These are phyloP conservation scores for Podochytrium sp. DNA, from an alignment of 192 early-diverging fungal genomes.

Conservation along the genomic window DNA sequence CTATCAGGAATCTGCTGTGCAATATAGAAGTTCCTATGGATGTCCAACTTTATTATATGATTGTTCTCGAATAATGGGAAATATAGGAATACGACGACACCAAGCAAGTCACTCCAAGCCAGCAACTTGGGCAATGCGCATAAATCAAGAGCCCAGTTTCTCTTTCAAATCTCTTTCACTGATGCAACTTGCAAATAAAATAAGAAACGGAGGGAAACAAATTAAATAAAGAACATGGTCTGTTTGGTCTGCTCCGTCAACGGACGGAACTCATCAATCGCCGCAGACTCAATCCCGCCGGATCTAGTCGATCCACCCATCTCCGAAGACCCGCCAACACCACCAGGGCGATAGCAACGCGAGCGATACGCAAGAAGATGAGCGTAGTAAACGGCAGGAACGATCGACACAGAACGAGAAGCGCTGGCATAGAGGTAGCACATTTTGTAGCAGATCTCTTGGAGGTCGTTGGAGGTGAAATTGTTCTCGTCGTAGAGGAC, in stretches of 20 bases:
- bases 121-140: too few relatives aligned
- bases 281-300: constrained; percentile 19
- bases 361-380: constrained; percentile 78
- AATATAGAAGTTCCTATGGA: too few relatives aligned
- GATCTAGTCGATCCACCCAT: not conserved
- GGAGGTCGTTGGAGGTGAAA: constrained; percentile 75
- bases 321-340: constrained; percentile 16
- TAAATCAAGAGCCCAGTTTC: too few relatives aligned
- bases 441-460: constrained; percentile 83
- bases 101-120: too few relatives aligned
- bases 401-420: constrained; percentile 82
- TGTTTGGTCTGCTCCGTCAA: constrained; percentile 28
- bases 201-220: too few relatives aligned
- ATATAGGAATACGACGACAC: too few relatives aligned
- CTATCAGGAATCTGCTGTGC: too few relatives aligned
- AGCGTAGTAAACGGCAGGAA: constrained; percentile 89
- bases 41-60: too few relatives aligned
- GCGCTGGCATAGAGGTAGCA: constrained; percentile 80
- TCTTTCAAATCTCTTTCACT: too few relatives aligned
- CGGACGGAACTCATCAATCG: constrained; percentile 22
- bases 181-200: too few relatives aligned
- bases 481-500: constrained; percentile 86
- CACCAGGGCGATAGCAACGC: constrained; percentile 30
- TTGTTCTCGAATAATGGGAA: too few relatives aligned
- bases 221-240: constrained; percentile 36